Evolutionary conservation across 352 stramenopile genomes (phyloP).

Genomic region (Pythium scleroteichum): DNA sequence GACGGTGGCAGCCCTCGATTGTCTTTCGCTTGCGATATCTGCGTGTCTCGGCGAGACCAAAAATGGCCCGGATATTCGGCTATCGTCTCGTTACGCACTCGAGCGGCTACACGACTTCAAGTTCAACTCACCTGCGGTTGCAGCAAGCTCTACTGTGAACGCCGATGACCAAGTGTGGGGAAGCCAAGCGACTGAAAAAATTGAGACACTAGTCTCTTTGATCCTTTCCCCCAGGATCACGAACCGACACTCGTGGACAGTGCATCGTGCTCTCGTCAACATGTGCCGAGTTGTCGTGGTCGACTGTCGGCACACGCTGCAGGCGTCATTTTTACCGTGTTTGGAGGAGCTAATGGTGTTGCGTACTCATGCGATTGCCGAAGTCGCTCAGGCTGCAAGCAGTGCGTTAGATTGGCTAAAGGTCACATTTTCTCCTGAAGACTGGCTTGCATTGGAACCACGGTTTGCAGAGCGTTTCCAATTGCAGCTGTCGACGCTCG

Average conservation of each 20-base stretch:
- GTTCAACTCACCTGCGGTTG: neutral
- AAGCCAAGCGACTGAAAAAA: slow-evolving; percentile 48
- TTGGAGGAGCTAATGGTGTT: slow-evolving; percentile 82
- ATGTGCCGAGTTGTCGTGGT: slow-evolving; percentile 64
- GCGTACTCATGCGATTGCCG: slow-evolving; percentile 46
- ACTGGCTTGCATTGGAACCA: slow-evolving; percentile 62
- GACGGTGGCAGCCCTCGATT: slow-evolving; percentile 56
- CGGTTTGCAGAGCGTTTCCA: slow-evolving; percentile 68
- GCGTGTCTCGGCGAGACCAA: slow-evolving; percentile 35
- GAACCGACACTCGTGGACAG: slow-evolving; percentile 53
- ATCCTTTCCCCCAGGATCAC: slow-evolving; percentile 46
- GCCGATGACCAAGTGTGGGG: slow-evolving; percentile 47
- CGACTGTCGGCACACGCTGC: slow-evolving; percentile 47
- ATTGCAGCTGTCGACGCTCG: slow-evolving; percentile 69
- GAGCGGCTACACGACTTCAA: slow-evolving; percentile 23
- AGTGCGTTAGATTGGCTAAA: slow-evolving; percentile 29
- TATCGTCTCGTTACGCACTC: slow-evolving; percentile 19
- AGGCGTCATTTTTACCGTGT: slow-evolving; percentile 65
- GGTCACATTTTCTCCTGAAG: slow-evolving; percentile 33
- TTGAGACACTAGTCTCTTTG: slow-evolving; percentile 61
- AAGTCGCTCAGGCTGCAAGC: slow-evolving; percentile 19
- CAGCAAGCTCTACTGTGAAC: neutral
- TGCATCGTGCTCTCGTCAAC: slow-evolving; percentile 56
- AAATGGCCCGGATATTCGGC: neutral
- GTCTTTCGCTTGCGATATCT: slow-evolving; percentile 37